A percentile compares a stretch with the other conserved stretches of the same genome.
Evolutionary conservation across 305 asterid species (phyloP).

Genomic region (Caryopteris hybrid): DNA sequence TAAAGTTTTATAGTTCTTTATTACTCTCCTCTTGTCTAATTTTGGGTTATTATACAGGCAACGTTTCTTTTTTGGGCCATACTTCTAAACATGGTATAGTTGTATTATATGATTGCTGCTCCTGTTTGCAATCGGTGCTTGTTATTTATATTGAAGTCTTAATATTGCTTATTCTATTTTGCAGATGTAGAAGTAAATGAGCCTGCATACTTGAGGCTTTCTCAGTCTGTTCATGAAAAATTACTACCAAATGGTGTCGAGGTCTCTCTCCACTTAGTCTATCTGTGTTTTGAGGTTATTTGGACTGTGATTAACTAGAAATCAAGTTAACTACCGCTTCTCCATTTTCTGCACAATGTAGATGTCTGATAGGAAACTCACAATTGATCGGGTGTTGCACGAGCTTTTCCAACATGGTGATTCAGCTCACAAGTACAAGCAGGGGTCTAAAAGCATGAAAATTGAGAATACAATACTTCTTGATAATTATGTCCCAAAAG

Average conservation of each 20-base stretch:
- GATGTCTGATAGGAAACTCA: constrained; percentile 41
- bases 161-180: constrained; percentile 1
- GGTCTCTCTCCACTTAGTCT: constrained; percentile 38
- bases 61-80: constrained; percentile 47
- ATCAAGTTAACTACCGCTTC: neutral
- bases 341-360: constrained; percentile 20
- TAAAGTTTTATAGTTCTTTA: neutral
- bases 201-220: constrained; percentile 63
- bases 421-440: constrained; percentile 75
- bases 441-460: constrained; percentile 69
- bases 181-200: constrained; percentile 45
- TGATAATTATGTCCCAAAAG: constrained; percentile 63
- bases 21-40: constrained; percentile 8
- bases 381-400: constrained; percentile 57
- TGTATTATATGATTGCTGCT: neutral
- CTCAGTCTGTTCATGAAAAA: constrained; percentile 55
- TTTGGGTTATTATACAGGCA: constrained; percentile 37
- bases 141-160: neutral
- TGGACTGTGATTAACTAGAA: neutral
- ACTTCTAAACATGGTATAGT: constrained; percentile 48
- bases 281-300: constrained; percentile 2
- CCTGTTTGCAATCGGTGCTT: neutral
- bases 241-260: constrained; percentile 41
- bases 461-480: constrained; percentile 77
- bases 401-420: constrained; percentile 87